These are phyloP conservation scores for Mentha longifolia DNA, from an alignment of 257 asterid genomes.

Conservation along the genomic window DNA sequence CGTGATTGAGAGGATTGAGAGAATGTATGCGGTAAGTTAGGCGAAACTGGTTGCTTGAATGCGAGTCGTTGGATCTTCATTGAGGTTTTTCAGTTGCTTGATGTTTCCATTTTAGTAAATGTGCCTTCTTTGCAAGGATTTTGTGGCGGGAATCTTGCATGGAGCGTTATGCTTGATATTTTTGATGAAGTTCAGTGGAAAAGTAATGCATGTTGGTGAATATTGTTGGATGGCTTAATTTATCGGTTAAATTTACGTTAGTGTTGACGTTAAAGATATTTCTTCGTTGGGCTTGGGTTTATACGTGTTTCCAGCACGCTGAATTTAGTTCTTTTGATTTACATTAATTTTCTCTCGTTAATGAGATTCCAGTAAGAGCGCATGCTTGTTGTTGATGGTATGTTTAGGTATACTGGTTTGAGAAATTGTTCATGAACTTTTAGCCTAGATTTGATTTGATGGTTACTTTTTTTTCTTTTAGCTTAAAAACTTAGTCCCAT, in stretches of 20 bases:
- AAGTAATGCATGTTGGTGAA: conserved; percentile 5
- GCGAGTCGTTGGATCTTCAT: not conserved
- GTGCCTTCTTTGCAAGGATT: conserved; percentile 16
- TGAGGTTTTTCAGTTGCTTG: not conserved
- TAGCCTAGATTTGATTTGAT: not conserved
- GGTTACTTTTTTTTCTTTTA: conserved; percentile 4
- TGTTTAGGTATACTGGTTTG: not conserved
- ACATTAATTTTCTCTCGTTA: not conserved
- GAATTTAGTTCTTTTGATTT: not conserved
- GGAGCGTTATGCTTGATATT: conserved; percentile 7
- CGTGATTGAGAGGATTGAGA: conserved; percentile 86
- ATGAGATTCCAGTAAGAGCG: not conserved
- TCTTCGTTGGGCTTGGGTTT: not conserved
- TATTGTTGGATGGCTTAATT: conserved; percentile 5
- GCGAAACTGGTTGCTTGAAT: conserved; percentile 4
- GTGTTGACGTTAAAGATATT: not conserved
- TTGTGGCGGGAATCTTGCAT: conserved; percentile 22
- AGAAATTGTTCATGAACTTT: not conserved
- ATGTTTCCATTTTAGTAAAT: conserved; percentile 2
- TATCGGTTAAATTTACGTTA: conserved; percentile 8
- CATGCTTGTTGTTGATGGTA: conserved; percentile 3
- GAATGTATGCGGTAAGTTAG: conserved; percentile 79
- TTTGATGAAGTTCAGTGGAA: conserved; percentile 3
- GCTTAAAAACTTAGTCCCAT: not conserved
- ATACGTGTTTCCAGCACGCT: conserved; percentile 2